A percentile compares a stretch with the other conserved stretches of the same genome.
Conservation (phyloP, 2,329 filamentous ascomycete genomes). For the Fusarium sambucinum region DNA sequence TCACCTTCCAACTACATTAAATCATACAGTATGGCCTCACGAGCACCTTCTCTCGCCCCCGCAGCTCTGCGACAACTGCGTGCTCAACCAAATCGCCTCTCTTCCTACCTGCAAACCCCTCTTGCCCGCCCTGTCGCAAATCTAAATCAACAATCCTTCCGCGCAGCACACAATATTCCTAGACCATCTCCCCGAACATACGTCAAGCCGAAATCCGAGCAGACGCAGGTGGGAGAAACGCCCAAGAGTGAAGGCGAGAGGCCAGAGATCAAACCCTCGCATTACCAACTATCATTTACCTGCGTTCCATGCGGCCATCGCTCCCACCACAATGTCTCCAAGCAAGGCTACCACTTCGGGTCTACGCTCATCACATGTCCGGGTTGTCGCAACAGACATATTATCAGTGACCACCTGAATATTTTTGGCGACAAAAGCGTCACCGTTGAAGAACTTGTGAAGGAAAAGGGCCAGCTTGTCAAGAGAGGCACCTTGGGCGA, state of each 20-base stretch:
- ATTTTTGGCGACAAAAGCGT: conserved; percentile 79
- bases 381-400: conserved; percentile 84
- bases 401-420: conserved; percentile 89
- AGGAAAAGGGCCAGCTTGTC: conserved; percentile 78
- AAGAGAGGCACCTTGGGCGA: conserved; percentile 78
- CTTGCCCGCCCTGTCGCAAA: conserved; percentile 18
- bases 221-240: conserved; percentile 28
- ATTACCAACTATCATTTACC: conserved; percentile 92
- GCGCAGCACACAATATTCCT: conserved; percentile 55
- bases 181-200: conserved; percentile 46
- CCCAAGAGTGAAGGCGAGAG: conserved; percentile 49
- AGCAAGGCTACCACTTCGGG: conserved; percentile 94
- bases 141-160: conserved; percentile 32
- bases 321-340: conserved; percentile 87
- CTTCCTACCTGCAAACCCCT: conserved; percentile 26
- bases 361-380: conserved; percentile 92
- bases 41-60: conserved; percentile 36
- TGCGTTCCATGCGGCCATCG: conserved; percentile 86
- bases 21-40: conserved; percentile 48
- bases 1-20: conserved; percentile 5
- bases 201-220: conserved; percentile 22
- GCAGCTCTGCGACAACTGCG: conserved; percentile 38
- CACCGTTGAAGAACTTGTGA: conserved; percentile 82
- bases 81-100: conserved; percentile 29
- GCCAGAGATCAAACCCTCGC: conserved; percentile 63